These are phyloP conservation scores for Schwanniomyces etchellsii DNA, from an alignment of 1,139 yeast species.

Conservation along the genomic window DNA sequence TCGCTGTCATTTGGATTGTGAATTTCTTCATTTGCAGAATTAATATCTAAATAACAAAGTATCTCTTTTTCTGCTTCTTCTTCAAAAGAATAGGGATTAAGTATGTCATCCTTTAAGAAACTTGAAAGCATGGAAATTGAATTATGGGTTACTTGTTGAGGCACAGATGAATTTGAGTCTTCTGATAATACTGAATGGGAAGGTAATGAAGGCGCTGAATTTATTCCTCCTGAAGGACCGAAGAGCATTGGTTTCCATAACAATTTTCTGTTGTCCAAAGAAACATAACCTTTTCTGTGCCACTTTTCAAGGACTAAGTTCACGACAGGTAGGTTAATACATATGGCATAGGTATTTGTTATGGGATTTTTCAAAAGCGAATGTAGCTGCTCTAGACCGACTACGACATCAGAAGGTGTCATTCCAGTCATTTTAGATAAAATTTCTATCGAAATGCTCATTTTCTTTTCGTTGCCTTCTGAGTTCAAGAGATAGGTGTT, in stretches of 20 bases:
- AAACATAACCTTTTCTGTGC: conserved; percentile 51
- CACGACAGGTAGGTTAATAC: conserved; percentile 43
- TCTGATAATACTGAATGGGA: conserved; percentile 6
- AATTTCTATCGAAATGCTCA: conserved; percentile 47
- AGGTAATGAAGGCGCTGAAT: conserved; percentile 43
- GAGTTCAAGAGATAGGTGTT: conserved; percentile 12
- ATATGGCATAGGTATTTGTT: conserved; percentile 47
- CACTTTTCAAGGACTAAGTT: conserved; percentile 43
- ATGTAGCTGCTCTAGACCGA: conserved; percentile 74
- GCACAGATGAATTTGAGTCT: conserved; percentile 9
- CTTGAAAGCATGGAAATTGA: conserved; percentile 50
- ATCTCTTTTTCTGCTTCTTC: conserved; percentile 44
- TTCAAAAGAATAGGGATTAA: conserved; percentile 53
- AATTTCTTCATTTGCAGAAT: conserved; percentile 2
- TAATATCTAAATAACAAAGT: conserved; percentile 30
- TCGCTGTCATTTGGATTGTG: conserved; percentile 6
- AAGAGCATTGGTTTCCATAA: conserved; percentile 80
- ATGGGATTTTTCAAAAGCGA: conserved; percentile 47
- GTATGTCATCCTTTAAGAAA: conserved; percentile 60
- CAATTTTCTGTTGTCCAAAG: conserved; percentile 45
- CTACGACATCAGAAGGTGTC: conserved; percentile 80
- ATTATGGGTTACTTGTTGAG: conserved; percentile 20
- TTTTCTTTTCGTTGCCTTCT: conserved; percentile 4
- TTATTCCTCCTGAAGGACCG: conserved; percentile 80
- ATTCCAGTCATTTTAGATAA: conserved; percentile 74